Evolutionary conservation across 768 basidiomycete species (phyloP), one percentile per base, ranked within the genome.

Genomic region (Lentinula raphanica): DNA sequence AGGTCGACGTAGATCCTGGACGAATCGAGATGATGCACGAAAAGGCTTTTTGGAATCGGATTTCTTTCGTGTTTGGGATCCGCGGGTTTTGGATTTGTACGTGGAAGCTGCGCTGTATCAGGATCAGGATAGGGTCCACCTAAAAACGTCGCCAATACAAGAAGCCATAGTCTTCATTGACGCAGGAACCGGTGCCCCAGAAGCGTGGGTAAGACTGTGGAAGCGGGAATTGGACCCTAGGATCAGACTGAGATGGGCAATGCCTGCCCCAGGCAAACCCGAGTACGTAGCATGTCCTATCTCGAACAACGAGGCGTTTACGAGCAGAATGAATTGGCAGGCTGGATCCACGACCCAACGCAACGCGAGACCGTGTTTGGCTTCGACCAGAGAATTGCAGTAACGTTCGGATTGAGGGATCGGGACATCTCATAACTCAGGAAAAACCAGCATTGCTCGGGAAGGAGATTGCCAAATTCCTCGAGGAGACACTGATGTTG

Each of bases 21-120:
- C 72, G 7, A 59, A 29, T 61, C 88, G 90, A 42, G 80, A 85
- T 39, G 87, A 86, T 58, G 92, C 89, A 1, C 65, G 77, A 5
- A 65, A 62, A 8, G 62, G 69, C 6, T 80, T 92, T 65, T 60
- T 66, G 51, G 69, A 74, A 54, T 80, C 74, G 29, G 79, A 85
- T 0, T 93, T 92, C 77, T 94, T 93, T 68, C 62, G 65, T 2
- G 71, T 76, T 1, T 93, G 91, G 92, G 77, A 92, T 65, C 81
- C 83, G 0, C 78, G 75, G 0, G 83, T 81, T 3, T 74, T 93
- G 27, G 70, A 75, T 38, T 56, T 74, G 19, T 92, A 92, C 65
- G 71, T 89, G 56, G 77, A 86, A 28, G 76, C 82, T 59, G 89
- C 78, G 3, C 71, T 87, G 5, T 74, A 76, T 60, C 65, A 66